Base-by-base conservation (phyloP, 2,329 filamentous ascomycete species). In the Blastomyces emzantsi region DNA sequence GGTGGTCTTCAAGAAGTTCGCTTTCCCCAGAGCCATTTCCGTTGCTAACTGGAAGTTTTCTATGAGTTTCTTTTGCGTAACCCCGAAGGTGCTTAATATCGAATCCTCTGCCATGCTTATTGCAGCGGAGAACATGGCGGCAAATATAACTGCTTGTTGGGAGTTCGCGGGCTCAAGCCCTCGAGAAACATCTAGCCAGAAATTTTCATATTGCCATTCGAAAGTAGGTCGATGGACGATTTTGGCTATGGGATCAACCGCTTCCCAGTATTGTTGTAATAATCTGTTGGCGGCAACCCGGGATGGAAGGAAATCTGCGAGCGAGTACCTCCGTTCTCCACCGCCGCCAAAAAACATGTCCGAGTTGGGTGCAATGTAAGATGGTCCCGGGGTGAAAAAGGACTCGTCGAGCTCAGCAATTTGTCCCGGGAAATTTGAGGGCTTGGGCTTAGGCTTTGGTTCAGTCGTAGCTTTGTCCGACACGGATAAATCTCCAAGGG, bases 1-100 rank as follows among this genome's bases (percentile, higher is more conserved):
- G 0, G 84, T 89, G 0, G 88, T 90, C 45, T 86, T 80, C 45
- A 92, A 74, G 64, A 91, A 89, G 70, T 89, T 87, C 3, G 89
- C 87, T 70, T 85, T 85, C 49, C 82, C 82, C 43, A 92, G 76
- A 2, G 87, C 85, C 33, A 82, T 81, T 75, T 92, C 89, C 7
- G 87, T 85, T 1, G 83, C 87, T 58, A 86, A 77, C 68, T 86
- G 86, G 63, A 90, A 83, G 58, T 82, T 85, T 28, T 86, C 80
- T 4, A 89, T 79, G 63, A 90, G 78, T 6, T 79, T 79, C 33
- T 76, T 74, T 69, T 87, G 87, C 2, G 82, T 73, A 33, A 82
- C 79, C 2, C 81, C 83, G 69, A 87, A 84, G 13, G 85, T 79
- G 9, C 75, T 73, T 52, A 80, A 68, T 28, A 85, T 78, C 43